Evolutionary conservation across 805 yeast genomes (phyloP), one percentile per base, ranked within the genome.

Genomic region (Yarrowia hollandica): DNA sequence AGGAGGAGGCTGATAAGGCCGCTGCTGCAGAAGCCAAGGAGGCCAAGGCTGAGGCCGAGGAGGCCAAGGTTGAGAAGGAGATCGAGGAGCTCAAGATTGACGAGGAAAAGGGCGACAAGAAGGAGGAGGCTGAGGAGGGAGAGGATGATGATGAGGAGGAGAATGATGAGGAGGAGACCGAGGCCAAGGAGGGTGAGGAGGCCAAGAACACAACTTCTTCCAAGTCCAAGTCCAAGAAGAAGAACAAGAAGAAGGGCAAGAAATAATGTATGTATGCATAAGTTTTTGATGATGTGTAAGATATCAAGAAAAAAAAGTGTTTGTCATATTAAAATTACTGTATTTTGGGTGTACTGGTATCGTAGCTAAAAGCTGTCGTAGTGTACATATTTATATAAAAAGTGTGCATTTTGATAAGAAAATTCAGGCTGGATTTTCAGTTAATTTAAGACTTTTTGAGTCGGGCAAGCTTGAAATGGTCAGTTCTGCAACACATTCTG

Each of bases 231-330:
- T 41, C 48, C 52, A 44, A 44, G 55, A 48, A 48, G 55, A 48
- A 33, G 55, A 48, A 33, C 22, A 48, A 48, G 55, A 48, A 48
- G 55, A 48, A 48, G 55, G 55, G 55, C 39, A 48, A 48, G 55
- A 48, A 48, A 44, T 44, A 44, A 44, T 44, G 52, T 44, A 28
- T n/a, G 35, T 44, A 44, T 44, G 52, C 52, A 44, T 44, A 44
- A 26, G 26, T 44, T 44, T 44, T 44, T 41, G 48, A 41, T 41
- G 48, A 41, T 41, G 48, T 41, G 48, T 41, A 41, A 41, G 48
- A 41, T 41, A 41, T 41, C 33, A 12, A 12, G 23, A 41, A 41
- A 48, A 22, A 26, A 21, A 22, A 33, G 35, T 48, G 38, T 48
- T 31, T 44, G 37, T 44, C 30, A 19, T 10, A 28, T 8, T 31